Evolutionary conservation across 352 stramenopile species (phyloP), one percentile per base, ranked within the genome.

Genomic region (Pythium oligandrum): DNA sequence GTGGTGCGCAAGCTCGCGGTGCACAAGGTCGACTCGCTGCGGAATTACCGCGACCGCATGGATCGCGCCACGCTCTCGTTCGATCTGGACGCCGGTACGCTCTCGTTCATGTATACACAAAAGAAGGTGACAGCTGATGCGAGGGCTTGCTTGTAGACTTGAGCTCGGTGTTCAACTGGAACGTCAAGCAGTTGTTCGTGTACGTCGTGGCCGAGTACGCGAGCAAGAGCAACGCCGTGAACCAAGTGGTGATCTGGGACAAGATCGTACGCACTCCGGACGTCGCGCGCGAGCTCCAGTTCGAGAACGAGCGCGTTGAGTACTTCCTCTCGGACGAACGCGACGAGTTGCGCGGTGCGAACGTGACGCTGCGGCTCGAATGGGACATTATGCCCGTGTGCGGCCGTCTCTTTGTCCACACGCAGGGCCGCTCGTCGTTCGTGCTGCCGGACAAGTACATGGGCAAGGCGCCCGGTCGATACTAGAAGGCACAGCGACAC

Each of bases 141-240:
- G 17, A 26, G 17, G 17, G 17, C 17, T 26, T 26, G 17, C 40
- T 4, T 33, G 5, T 44, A 87, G 83, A 94, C 17, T 50, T 94
- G 51, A 85, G 76, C 64, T 91, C 83, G 31, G 83, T 92, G 32
- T 95, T 95, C 75, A 95, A 95, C 63, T 95, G 84, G 84, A 95
- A 95, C 65, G 83, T 90, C 35, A 95, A 93, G 77, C 82, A 93
- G 68, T 64, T 95, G 49, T 95, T 95, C 47, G 82, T 93, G 64
- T 95, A 93, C 77, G 78, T 95, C 48, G 48, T 90, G 50, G 84
- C 84, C 48, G 83, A 92, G 68, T 95, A 90, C 61, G 51, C 70
- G 64, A 91, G 64, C 56, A 48, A 64, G 53, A 78, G 64, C 54
- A 92, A 92, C 59, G 45, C 47, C 7, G 59, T 68, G 53, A 94